Conservation (phyloP, 495 filamentous ascomycete species). For the Talaromyces wortmannii region DNA sequence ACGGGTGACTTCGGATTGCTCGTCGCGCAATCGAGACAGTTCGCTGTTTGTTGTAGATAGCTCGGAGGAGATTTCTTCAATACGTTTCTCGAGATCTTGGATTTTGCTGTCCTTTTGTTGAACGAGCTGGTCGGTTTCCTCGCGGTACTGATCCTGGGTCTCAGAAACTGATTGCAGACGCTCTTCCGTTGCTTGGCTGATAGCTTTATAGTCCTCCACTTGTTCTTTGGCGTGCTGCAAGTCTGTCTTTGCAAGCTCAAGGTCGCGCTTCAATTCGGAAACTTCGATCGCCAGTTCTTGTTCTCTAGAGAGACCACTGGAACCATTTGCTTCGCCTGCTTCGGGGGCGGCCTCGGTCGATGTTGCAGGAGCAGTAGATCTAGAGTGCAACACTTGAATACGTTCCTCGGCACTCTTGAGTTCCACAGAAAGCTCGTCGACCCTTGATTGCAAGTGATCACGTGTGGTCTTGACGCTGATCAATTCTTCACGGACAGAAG, state of each 20-base stretch:
- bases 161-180: conserved; percentile 72
- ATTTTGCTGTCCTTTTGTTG: conserved; percentile 70
- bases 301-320: conserved; percentile 58
- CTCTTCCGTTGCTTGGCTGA: conserved; percentile 84
- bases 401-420: conserved; percentile 84
- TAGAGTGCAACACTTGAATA: conserved; percentile 66
- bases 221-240: conserved; percentile 72
- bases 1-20: conserved; percentile 66
- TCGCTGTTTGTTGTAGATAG: conserved; percentile 73
- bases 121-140: conserved; percentile 70
- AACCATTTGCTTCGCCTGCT: conserved; percentile 18
- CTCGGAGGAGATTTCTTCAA: conserved; percentile 76
- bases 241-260: conserved; percentile 69
- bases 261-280: conserved; percentile 72
- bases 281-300: conserved; percentile 80
- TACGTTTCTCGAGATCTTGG: conserved; percentile 68
- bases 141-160: conserved; percentile 75
- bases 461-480: conserved; percentile 74
- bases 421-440: conserved; percentile 83
- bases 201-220: conserved; percentile 81
- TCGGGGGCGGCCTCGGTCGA: conserved; percentile 32
- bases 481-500: conserved; percentile 74
- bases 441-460: conserved; percentile 79
- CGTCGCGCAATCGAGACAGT: conserved; percentile 67
- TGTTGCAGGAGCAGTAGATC: conserved; percentile 34